Evolutionary conservation across 1,284 basidiomycete genomes (phyloP).

Genomic region (Pseudozyma thailandica): DNA sequence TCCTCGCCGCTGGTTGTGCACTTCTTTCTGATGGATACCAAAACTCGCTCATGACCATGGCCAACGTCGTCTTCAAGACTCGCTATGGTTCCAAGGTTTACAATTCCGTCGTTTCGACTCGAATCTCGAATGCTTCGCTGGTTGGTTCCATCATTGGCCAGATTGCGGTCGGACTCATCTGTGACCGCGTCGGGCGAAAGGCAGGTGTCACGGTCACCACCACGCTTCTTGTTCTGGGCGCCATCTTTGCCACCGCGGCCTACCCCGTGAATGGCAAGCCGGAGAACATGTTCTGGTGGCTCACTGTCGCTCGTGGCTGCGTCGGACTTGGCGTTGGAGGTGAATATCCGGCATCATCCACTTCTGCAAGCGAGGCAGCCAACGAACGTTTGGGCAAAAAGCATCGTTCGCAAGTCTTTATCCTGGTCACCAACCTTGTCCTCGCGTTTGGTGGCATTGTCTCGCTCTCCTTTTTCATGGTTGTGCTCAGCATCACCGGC

Average conservation of each 20-base stretch:
- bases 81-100: slow-evolving; percentile 71
- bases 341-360: slow-evolving; percentile 80
- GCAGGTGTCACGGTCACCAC: slow-evolving; percentile 72
- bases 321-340: slow-evolving; percentile 80
- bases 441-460: slow-evolving; percentile 72
- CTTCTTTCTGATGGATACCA: slow-evolving; percentile 80
- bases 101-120: slow-evolving; percentile 75
- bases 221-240: slow-evolving; percentile 77
- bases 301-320: slow-evolving; percentile 78
- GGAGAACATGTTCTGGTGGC: slow-evolving; percentile 78
- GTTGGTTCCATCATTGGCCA: slow-evolving; percentile 78
- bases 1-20: slow-evolving; percentile 26
- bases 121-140: slow-evolving; percentile 79
- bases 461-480: slow-evolving; percentile 77
- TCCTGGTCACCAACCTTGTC: slow-evolving; percentile 76
- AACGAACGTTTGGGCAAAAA: slow-evolving; percentile 76
- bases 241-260: slow-evolving; percentile 78
- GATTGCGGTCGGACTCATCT: slow-evolving; percentile 76
- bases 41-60: slow-evolving; percentile 69
- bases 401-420: slow-evolving; percentile 78
- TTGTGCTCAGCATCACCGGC: slow-evolving; percentile 73
- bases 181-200: slow-evolving; percentile 75
- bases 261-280: slow-evolving; percentile 74
- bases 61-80: slow-evolving; percentile 57
- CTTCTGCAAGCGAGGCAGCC: slow-evolving; percentile 77